Evolutionary conservation across 2,329 filamentous ascomycete genomes (phyloP).

Genomic region (Chlorencoelia australis): DNA sequence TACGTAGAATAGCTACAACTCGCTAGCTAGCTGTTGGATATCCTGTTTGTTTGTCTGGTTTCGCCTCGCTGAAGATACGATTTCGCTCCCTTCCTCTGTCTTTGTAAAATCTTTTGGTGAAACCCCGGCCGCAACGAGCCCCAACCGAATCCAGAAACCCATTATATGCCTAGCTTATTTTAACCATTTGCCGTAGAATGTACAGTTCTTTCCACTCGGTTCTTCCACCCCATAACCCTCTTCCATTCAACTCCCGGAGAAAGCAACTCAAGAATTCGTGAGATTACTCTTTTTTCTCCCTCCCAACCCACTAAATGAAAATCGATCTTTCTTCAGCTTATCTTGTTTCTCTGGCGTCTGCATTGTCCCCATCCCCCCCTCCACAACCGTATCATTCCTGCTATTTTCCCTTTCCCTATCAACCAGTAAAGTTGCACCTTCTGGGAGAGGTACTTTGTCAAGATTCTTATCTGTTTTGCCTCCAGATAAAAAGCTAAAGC

Average conservation of each 20-base stretch:
- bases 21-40: no score
- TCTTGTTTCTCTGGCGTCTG: conserved; percentile 34
- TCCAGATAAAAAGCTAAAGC: conserved; percentile 49
- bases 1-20: no score
- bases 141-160: no score
- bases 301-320: conserved; percentile 49
- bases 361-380: conserved; percentile 19
- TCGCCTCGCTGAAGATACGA: no score
- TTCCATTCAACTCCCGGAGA: conserved; percentile 31
- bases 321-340: conserved; percentile 48
- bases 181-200: not conserved
- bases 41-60: no score
- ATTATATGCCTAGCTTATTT: no score
- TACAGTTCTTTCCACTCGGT: not conserved
- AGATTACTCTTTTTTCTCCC: conserved; percentile 60
- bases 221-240: conserved; percentile 6
- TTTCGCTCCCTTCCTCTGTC: no score
- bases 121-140: no score
- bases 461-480: conserved; percentile 28
- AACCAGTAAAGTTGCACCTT: conserved; percentile 4
- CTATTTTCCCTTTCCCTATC: conserved; percentile 29
- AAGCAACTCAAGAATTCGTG: conserved; percentile 20
- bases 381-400: conserved; percentile 12
- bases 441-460: conserved; percentile 6
- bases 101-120: no score